These are phyloP conservation scores for Claviceps pusilla DNA, from an alignment of 2,329 filamentous ascomycete genomes.

Conservation along the genomic window DNA sequence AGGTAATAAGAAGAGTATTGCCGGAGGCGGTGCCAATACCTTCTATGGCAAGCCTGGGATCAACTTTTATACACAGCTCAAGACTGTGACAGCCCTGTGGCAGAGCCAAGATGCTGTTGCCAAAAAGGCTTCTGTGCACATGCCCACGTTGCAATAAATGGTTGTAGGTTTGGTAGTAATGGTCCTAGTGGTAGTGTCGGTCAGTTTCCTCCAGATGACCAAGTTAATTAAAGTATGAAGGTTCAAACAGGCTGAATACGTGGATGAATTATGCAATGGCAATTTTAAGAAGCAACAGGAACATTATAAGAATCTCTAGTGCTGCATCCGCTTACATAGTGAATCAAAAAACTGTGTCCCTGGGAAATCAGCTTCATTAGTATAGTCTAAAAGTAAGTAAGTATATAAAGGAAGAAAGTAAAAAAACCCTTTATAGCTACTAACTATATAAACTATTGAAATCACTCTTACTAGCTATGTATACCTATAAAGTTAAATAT, in stretches of 20 bases:
- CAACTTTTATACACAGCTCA: constrained; percentile 91
- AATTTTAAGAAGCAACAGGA: too few relatives aligned
- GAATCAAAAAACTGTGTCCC: too few relatives aligned
- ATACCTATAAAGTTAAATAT: too few relatives aligned
- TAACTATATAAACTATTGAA: too few relatives aligned
- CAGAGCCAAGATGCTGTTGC: constrained; percentile 68
- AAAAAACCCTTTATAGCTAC: too few relatives aligned
- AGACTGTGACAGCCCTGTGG: constrained; percentile 95
- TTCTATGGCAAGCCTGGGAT: constrained; percentile 92
- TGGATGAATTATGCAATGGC: neutral
- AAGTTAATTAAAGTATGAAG: neutral
- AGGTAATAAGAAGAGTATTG: constrained; percentile 76
- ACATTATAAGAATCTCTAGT: too few relatives aligned
- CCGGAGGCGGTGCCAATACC: constrained; percentile 79
- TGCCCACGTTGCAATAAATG: constrained; percentile 46
- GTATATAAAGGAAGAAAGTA: too few relatives aligned
- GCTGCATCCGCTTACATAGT: too few relatives aligned
- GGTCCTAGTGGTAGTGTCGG: too few relatives aligned
- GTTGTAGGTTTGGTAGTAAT: neutral
- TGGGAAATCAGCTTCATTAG: too few relatives aligned
- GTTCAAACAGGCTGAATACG: neutral
- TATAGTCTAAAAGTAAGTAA: too few relatives aligned
- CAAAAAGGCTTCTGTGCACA: constrained; percentile 72
- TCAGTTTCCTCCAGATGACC: neutral
- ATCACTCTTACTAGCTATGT: too few relatives aligned